phyloP scores from a whole-genome alignment of 306 rosid species.

The Fragaria nilgerrensis region DNA sequence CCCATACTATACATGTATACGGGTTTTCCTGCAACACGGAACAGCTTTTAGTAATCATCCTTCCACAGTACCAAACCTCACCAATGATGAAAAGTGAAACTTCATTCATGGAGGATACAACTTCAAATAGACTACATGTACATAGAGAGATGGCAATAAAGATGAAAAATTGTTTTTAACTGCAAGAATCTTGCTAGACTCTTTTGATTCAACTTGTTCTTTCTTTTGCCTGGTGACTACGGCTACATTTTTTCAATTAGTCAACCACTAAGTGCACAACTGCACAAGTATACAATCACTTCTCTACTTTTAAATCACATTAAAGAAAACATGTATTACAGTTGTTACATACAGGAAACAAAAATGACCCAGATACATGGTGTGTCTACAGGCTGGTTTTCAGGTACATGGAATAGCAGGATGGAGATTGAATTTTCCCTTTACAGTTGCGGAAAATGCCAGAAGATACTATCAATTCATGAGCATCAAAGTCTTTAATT shows the following conservation, averaged over 20 bases:
- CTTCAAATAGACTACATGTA: not conserved
- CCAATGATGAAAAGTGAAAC: not conserved
- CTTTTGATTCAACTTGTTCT: not conserved
- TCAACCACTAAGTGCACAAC: not conserved
- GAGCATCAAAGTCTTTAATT: not conserved
- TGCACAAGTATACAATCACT: not conserved
- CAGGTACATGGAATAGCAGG: too few relatives aligned
- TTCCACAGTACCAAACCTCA: not conserved
- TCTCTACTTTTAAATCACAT: not conserved
- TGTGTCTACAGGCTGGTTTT: too few relatives aligned
- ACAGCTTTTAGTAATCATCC: conserved; percentile 23
- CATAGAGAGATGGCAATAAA: not conserved
- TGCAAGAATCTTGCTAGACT: not conserved
- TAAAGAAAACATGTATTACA: not conserved
- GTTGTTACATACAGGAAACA: not conserved
- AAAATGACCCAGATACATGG: too few relatives aligned
- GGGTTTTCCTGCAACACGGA: conserved; percentile 60
- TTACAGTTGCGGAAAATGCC: not conserved
- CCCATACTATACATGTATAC: conserved; percentile 93
- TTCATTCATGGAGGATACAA: not conserved
- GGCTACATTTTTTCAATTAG: not conserved
- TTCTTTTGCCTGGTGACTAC: not conserved
- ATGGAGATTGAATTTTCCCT: too few relatives aligned
- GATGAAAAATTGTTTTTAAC: not conserved
- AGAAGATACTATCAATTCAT: not conserved